phyloP scores from a whole-genome alignment of 805 yeast genomes.

The Hanseniaspora thailandica region DNA sequence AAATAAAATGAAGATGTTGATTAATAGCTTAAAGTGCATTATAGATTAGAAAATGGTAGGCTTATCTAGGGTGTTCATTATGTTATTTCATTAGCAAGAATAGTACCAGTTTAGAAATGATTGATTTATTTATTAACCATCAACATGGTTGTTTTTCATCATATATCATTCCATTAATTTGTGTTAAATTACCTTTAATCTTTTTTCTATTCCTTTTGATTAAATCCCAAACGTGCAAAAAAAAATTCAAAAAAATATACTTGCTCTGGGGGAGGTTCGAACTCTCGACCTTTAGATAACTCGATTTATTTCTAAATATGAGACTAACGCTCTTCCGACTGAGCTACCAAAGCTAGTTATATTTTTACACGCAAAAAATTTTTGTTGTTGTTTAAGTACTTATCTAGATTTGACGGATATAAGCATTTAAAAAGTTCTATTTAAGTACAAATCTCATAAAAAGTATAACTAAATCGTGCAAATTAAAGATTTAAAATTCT shows the following conservation, averaged over 20 bases:
- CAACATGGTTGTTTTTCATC: too few relatives aligned
- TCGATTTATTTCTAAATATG: conserved; percentile 24
- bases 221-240: background rate
- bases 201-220: background rate
- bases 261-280: conserved; percentile 38
- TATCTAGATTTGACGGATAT: background rate
- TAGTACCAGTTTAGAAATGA: too few relatives aligned
- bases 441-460: too few relatives aligned
- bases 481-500: too few relatives aligned
- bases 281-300: conserved; percentile 36
- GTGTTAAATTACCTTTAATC: too few relatives aligned
- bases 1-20: background rate
- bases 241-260: conserved; percentile 2
- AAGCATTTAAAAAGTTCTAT: too few relatives aligned
- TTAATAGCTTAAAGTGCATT: background rate
- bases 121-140: too few relatives aligned
- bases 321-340: conserved; percentile 42
- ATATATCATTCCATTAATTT: too few relatives aligned
- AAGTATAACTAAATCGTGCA: too few relatives aligned
- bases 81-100: too few relatives aligned
- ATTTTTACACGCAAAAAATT: background rate
- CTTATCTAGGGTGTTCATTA: too few relatives aligned
- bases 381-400: background rate
- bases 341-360: conserved; percentile 33
- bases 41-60: background rate